Evolutionary conservation across 768 basidiomycete species (phyloP).

Genomic region (Tylopilus vinaceipallidus): DNA sequence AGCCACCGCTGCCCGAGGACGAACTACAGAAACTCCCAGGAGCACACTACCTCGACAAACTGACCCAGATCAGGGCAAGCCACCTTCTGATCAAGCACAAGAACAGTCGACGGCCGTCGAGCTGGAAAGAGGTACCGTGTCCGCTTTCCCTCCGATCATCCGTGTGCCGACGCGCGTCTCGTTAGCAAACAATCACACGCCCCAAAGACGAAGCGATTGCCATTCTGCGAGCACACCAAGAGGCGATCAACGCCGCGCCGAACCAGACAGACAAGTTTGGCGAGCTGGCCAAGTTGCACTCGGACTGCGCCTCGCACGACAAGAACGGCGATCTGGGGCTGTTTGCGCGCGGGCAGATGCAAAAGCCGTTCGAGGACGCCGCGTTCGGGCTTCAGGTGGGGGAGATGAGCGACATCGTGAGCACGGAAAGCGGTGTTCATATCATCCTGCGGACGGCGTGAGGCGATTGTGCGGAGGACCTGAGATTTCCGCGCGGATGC

Average conservation of each 20-base stretch:
- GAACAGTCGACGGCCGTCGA: conserved; percentile 72
- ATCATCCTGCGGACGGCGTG: conserved; percentile 83
- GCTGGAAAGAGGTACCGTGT: conserved; percentile 78
- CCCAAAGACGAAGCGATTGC: conserved; percentile 85
- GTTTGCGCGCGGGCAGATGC: conserved; percentile 90
- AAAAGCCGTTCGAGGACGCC: conserved; percentile 94
- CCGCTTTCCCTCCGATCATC: background rate
- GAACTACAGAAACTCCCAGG: conserved; percentile 66
- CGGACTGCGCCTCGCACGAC: conserved; percentile 87
- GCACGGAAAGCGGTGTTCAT: conserved; percentile 94
- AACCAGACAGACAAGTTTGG: conserved; percentile 61
- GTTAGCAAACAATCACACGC: conserved; percentile 66
- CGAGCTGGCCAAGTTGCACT: conserved; percentile 69
- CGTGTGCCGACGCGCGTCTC: background rate
- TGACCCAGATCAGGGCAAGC: conserved; percentile 81
- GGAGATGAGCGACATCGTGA: conserved; percentile 77
- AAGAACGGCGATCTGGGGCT: conserved; percentile 85
- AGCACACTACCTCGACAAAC: conserved; percentile 47
- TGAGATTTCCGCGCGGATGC: no score
- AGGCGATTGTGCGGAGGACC: conserved; percentile 11
- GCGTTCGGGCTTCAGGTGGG: conserved; percentile 69
- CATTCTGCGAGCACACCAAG: conserved; percentile 66
- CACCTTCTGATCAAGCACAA: conserved; percentile 93
- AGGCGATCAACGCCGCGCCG: conserved; percentile 49
- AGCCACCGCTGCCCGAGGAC: conserved; percentile 60